These are phyloP conservation scores for Ailanthus altissimus DNA, from an alignment of 345 rosid species.

Conservation along the genomic window DNA sequence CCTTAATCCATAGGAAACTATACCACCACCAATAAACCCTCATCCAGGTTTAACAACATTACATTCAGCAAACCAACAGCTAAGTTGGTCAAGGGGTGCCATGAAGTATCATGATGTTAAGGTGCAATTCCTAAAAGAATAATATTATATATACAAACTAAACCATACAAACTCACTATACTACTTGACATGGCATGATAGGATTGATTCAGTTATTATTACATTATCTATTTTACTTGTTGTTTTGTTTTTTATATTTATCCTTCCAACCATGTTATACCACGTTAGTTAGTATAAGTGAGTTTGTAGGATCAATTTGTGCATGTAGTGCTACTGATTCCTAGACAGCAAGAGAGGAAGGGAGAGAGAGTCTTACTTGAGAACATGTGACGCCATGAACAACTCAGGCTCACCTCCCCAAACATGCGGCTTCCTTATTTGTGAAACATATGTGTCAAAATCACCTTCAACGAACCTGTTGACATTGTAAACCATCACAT, in stretches of 20 bases:
- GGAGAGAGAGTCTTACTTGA: slow-evolving; percentile 45
- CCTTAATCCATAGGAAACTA: background rate
- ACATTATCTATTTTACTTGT: too few species aligned
- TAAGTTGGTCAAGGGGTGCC: background rate
- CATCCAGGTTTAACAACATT: background rate
- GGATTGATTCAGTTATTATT: too few species aligned
- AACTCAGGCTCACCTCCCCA: slow-evolving; percentile 99
- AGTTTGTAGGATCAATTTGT: too few species aligned
- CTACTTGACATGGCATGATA: too few species aligned
- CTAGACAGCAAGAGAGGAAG: background rate
- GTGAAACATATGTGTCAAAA: slow-evolving; percentile 72
- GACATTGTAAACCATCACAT: slow-evolving; percentile 21
- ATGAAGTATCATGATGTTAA: background rate
- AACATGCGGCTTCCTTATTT: slow-evolving; percentile 78
- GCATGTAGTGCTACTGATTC: too few species aligned
- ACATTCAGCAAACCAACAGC: background rate
- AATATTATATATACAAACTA: too few species aligned
- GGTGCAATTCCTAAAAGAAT: background rate
- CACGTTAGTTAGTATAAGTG: too few species aligned
- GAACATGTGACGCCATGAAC: slow-evolving; percentile 96
- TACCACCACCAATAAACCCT: background rate
- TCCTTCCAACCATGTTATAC: too few species aligned
- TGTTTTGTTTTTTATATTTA: too few species aligned
- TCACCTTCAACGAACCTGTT: slow-evolving; percentile 96
- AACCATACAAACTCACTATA: too few species aligned